These are phyloP conservation scores for Salix koriyanagi DNA, from an alignment of 345 rosid genomes.

Conservation along the genomic window DNA sequence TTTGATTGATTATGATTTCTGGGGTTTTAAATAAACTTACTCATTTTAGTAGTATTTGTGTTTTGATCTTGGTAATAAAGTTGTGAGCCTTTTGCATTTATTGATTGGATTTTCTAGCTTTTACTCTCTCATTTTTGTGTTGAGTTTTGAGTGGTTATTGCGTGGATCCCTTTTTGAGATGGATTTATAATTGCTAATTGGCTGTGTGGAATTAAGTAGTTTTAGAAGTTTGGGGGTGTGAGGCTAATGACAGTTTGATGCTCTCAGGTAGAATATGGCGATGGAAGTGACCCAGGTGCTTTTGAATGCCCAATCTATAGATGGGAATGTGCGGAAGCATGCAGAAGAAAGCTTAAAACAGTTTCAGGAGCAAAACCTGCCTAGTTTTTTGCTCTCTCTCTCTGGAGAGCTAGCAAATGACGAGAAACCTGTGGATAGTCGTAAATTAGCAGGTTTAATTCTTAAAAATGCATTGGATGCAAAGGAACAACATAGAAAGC, in stretches of 20 bases:
- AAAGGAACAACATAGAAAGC: conserved; percentile 65
- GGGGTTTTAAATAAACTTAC: not conserved
- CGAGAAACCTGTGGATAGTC: conserved; percentile 70
- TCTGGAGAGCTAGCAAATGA: conserved; percentile 62
- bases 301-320: conserved; percentile 67
- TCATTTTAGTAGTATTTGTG: not conserved
- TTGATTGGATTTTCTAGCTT: not conserved
- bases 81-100: not conserved
- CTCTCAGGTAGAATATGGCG: conserved; percentile 25
- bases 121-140: not conserved
- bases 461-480: conserved; percentile 71
- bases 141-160: not conserved
- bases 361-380: conserved; percentile 66
- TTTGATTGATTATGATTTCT: not conserved
- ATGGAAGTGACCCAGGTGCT: conserved; percentile 72
- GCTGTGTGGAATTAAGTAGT: not conserved
- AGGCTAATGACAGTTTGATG: not conserved
- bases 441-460: conserved; percentile 66
- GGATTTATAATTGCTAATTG: not conserved
- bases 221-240: not conserved
- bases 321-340: conserved; percentile 58
- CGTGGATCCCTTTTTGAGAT: not conserved
- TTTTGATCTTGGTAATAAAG: not conserved
- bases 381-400: conserved; percentile 55
- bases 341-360: conserved; percentile 70